Base-by-base conservation (phyloP, 1,284 basidiomycete species). In the Cryptococcus jaspeensis region DNA sequence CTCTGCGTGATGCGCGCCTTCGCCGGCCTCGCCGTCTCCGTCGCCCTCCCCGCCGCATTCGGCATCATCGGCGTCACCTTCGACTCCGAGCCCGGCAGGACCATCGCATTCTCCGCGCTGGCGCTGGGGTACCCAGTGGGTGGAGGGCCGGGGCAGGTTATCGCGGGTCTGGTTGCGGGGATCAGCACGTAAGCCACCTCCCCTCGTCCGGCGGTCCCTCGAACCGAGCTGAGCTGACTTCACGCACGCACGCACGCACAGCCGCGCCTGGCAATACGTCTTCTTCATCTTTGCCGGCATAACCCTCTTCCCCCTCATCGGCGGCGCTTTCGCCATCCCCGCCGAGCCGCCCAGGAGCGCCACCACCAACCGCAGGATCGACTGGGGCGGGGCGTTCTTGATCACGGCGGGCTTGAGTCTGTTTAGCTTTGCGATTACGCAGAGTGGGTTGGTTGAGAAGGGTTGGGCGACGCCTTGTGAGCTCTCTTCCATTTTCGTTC, bases 91-190 rank as follows among this genome's bases (percentile, higher is more conserved):
- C 81, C 84, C 1, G 64, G 56, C 32, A 82, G 90, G 5, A 84
- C 87, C 0, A 75, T 84, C 0, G 89, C 89, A 0, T 91, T 91
- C 62, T 84, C 89, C 0, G 85, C 85, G 0, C 90, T 90, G 57
- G 64, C 69, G 3, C 73, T 89, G 0, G 90, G 91, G 15, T 89
- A 88, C 3, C 90, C 91, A 0, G 73, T 92, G 0, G 91, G 90
- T 0, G 85, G 81, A 0, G 85, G 84, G 0, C 74, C 92, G 7
- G 90, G 90, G 0, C 80, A 81, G 8, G 74, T 84, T 0, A 65
- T 88, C 4, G 90, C 89, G 11, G 89, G 88, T 35, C 76, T 87
- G 2, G 77, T 92, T 20, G 53, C 69, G 0, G 58, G 58, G 5
- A 52, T 55, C 25, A 57, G 55, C 38, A 23, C 22, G 65, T 66